Evolutionary conservation across 2,329 filamentous ascomycete species (phyloP).

Genomic region (Ascochyta koolunga): DNA sequence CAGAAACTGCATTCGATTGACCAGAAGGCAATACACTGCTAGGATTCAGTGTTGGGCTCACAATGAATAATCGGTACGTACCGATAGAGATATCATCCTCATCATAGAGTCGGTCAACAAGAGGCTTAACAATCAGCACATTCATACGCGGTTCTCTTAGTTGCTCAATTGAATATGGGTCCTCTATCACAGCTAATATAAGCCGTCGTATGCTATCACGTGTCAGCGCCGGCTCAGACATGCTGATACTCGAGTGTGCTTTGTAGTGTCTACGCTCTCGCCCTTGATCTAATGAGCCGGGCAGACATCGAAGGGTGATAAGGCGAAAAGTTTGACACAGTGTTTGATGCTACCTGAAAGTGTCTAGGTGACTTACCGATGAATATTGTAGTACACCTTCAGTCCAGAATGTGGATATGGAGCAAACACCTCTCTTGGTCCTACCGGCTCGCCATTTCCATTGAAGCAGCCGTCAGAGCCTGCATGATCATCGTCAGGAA

Average conservation of each 20-base stretch:
- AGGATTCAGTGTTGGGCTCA: slow-evolving; percentile 6
- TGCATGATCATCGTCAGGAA: slow-evolving; percentile 53
- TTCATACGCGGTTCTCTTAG: slow-evolving; percentile 83
- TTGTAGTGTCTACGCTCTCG: not conserved
- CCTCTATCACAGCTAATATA: slow-evolving; percentile 59
- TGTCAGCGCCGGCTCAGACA: not conserved
- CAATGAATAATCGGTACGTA: slow-evolving; percentile 43
- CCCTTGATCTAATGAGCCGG: not conserved
- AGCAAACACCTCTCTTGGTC: slow-evolving; percentile 48
- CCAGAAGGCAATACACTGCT: slow-evolving; percentile 79
- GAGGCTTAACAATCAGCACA: slow-evolving; percentile 75
- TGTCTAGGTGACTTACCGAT: slow-evolving; percentile 54
- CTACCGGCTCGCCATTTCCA: slow-evolving; percentile 42
- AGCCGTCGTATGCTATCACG: slow-evolving; percentile 50
- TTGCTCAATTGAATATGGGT: slow-evolving; percentile 74
- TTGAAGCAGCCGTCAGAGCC: slow-evolving; percentile 54
- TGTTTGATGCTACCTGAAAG: too few relatives aligned
- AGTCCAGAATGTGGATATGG: slow-evolving; percentile 66
- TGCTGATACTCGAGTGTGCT: not conserved
- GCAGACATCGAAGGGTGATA: not conserved
- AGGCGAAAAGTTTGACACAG: not conserved
- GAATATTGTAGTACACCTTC: slow-evolving; percentile 79
- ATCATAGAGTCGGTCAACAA: slow-evolving; percentile 84
- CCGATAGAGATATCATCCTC: slow-evolving; percentile 79
- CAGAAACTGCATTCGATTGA: slow-evolving; percentile 80